Percentiles rank a stretch among this genome's conserved stretches.
Conservation (phyloP, 371 early-diverging fungal genomes). For the Batkoa obscura region DNA sequence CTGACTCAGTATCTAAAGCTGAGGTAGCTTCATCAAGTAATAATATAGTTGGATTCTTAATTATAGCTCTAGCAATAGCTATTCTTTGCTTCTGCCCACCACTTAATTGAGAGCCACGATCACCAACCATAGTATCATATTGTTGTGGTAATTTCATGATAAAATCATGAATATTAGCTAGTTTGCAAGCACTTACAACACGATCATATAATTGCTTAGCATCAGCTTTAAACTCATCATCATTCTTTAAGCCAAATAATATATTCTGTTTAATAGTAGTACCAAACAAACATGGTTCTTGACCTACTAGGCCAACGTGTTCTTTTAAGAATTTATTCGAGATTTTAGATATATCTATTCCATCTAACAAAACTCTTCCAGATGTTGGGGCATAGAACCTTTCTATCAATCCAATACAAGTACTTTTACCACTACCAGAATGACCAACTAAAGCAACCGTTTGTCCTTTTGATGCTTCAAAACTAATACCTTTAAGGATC, state of each 20-base stretch:
- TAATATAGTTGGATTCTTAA: conserved; percentile 37
- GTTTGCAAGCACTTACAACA: conserved; percentile 32
- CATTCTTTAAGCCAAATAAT: conserved; percentile 26
- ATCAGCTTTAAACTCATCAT: conserved; percentile 30
- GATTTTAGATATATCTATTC: conserved; percentile 25
- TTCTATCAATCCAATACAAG: conserved; percentile 64
- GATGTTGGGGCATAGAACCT: conserved; percentile 50
- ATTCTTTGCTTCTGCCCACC: conserved; percentile 29
- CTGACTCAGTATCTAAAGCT: conserved; percentile 43
- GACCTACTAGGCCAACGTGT: conserved; percentile 47
- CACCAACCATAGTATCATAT: conserved; percentile 49
- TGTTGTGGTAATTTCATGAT: conserved; percentile 38
- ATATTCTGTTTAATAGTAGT: conserved; percentile 65
- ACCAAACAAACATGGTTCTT: conserved; percentile 70
- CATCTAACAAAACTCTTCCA: conserved; percentile 24
- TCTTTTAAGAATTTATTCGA: conserved; percentile 29
- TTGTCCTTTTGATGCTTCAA: conserved; percentile 28
- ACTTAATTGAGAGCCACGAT: conserved; percentile 26
- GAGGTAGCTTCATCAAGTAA: conserved; percentile 67
- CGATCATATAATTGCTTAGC: conserved; percentile 37
- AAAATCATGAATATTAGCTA: conserved; percentile 61
- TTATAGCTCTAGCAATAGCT: conserved; percentile 35
- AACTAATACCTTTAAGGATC: conserved; percentile 24
- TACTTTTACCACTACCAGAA: conserved; percentile 77
- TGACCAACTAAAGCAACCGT: conserved; percentile 53